These are phyloP conservation scores for Venturia asperata DNA, from an alignment of 2,329 filamentous ascomycete genomes.

Conservation along the genomic window DNA sequence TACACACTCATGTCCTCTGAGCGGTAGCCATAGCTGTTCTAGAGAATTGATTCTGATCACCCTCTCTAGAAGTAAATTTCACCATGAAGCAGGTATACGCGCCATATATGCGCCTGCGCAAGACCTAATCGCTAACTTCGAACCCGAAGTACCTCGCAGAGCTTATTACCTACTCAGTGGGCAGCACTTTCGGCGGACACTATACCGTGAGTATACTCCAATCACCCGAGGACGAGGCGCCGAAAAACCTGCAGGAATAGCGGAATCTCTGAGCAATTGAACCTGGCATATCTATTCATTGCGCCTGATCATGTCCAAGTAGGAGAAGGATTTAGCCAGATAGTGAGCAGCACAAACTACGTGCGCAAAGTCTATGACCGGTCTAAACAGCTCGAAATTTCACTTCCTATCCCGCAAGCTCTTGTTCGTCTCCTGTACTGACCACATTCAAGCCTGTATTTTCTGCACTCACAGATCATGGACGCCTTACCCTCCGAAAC, in stretches of 20 bases:
- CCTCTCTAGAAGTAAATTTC: slow-evolving; percentile 9
- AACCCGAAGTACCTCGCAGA: slow-evolving; percentile 40
- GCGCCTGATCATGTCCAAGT: background rate
- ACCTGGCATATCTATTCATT: background rate
- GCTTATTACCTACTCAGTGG: slow-evolving; percentile 82
- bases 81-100: slow-evolving; percentile 18
- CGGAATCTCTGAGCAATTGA: background rate
- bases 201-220: slow-evolving; percentile 61
- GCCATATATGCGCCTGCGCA: background rate
- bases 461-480: slow-evolving; percentile 66
- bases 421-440: slow-evolving; percentile 11
- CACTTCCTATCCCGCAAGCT: background rate
- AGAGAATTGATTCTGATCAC: slow-evolving; percentile 7
- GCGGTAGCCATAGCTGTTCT: slow-evolving; percentile 14
- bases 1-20: slow-evolving; percentile 4
- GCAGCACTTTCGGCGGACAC: slow-evolving; percentile 85
- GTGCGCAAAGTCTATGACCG: background rate
- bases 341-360: background rate
- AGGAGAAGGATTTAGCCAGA: background rate
- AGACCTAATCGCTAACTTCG: background rate
- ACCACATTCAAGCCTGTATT: slow-evolving; percentile 65
- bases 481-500: slow-evolving; percentile 64
- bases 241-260: background rate
- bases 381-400: background rate
- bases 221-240: background rate